Percentiles rank a stretch among this genome's conserved stretches.
phyloP scores from a whole-genome alignment of 768 basidiomycete genomes.

The Lyophyllum shimeji region DNA sequence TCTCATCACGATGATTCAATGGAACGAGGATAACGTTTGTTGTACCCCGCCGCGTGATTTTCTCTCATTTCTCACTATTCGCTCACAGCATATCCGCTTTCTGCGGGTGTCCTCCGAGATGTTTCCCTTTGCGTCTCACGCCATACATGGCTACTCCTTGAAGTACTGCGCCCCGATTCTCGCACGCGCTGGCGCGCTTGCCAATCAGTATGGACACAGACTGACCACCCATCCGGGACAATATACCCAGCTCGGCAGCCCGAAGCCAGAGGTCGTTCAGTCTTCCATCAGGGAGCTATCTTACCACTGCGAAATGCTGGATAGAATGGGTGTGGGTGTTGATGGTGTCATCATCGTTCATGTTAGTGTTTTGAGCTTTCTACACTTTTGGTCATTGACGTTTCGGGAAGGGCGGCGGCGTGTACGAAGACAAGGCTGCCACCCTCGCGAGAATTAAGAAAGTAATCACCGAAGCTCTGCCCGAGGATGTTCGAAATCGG shows the following conservation, averaged over 20 bases:
- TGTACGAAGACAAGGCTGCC: constrained; percentile 76
- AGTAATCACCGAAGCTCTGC: constrained; percentile 59
- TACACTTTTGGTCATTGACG: neutral
- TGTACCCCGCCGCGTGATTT: constrained; percentile 11
- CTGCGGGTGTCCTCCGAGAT: constrained; percentile 88
- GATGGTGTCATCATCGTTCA: constrained; percentile 91
- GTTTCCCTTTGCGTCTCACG: constrained; percentile 91
- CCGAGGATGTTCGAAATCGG: constrained; percentile 64
- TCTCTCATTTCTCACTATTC: neutral
- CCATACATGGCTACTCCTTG: constrained; percentile 76
- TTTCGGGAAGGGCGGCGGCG: constrained; percentile 64
- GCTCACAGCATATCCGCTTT: constrained; percentile 68
- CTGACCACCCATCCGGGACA: constrained; percentile 90
- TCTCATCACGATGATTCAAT: constrained; percentile 72
- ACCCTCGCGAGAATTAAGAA: constrained; percentile 73
- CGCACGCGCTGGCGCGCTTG: constrained; percentile 60
- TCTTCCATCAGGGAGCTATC: constrained; percentile 77
- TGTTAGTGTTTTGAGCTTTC: constrained; percentile 34
- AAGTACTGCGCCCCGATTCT: constrained; percentile 64
- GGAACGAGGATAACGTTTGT: constrained; percentile 83
- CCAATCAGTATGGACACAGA: constrained; percentile 70
- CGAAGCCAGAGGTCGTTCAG: constrained; percentile 69
- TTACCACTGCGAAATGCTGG: constrained; percentile 89
- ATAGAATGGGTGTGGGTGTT: constrained; percentile 76
- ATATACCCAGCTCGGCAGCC: constrained; percentile 81